Base-by-base conservation (phyloP, 805 yeast genomes). In the Priceomyces castillae region DNA sequence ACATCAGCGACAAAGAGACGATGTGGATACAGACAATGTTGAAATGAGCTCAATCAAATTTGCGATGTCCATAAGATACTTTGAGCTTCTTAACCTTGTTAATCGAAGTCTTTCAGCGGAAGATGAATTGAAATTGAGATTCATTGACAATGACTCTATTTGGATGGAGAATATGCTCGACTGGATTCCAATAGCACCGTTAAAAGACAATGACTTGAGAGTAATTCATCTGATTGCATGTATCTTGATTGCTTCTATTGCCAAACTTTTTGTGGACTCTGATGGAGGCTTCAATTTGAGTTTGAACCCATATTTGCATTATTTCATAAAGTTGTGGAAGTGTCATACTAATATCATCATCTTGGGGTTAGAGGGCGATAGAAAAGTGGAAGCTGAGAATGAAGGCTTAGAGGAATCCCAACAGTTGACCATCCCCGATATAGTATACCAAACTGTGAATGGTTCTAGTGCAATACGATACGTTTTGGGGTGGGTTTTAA, bases 401-500 rank as follows among this genome's bases (percentile, higher is more conserved):
- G 58, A 64, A 46, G 59, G 57, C 31, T 45, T 52, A n/a, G 51
- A 56, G 15, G 50, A 50, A 14, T 2, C 15, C 3, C 22, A 19
- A 19, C 47, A 46, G 16, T 50, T 54, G 23, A 62, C 56, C 30
- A 64, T 72, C 3, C 74, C 75, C 1, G 59, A 51, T 7, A 47
- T 61, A 9, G 56, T 70, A 17, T 57, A 63, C 37, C 61, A 58
- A 25, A 58, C 65, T 2, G 53, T 84, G 3, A 72, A 82, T 48
- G 90, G 90, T 1, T 68, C 85, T 0, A 69, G 85, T 16, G 81
- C 89, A 0, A 63, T 85, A 20, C 60, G 95, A 26, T 74, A 79
- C 26, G 77, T 82, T 0, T 56, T 82, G 6, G 86, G 89, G 0
- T 68, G 82, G 44, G 69, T 82, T 7, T 56, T 86, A 41, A 83